Evolutionary conservation across 202 grass and related monocot genomes (phyloP), one percentile per base, ranked within the genome.

Genomic region (Panicum virgatum): DNA sequence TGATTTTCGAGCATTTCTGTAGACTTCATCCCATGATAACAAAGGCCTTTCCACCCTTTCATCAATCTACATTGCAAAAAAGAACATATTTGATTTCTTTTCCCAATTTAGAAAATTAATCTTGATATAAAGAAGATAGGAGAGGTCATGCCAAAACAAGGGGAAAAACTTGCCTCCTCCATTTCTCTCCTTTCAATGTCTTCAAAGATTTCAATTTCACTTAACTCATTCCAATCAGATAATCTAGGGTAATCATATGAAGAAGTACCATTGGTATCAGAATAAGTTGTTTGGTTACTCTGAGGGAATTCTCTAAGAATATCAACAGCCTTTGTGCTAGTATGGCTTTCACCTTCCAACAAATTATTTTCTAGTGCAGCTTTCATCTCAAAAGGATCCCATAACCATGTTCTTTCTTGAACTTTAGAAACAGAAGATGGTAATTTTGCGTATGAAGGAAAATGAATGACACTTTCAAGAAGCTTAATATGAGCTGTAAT

Each of bases 21-120:
- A 93, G 71, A 96, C 96, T 61, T 86, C 92, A 86, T 98, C 96
- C 96, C 96, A 98, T 72, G 96, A 90, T 85, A 85, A 87, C 58
- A 85, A 75, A 83, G 90, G 80, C 81, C 38, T 93, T 83, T 98
- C 92, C 63, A 90, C 83, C 81, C 96, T 98, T 92, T 96, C 92
- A 73, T 96, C 91, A 79, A 98, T 86, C 96, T 98, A 76, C 39
- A 83, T 79, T 57, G 73, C 37, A 80, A 67, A 71, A 39, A 50
- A 72, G 48, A 72, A 19, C 39, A 74, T 50, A 59, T 76, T 70
- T 68, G 20, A 78, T 78, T 64, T 36, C 59, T 40, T 82, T 52
- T 53, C 38, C 32, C 10, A 22, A 73, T 73, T 73, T 53, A 83
- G n/a, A 45, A 81, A 56, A 69, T 16, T 74, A 68, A 56, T 71